Evolutionary conservation across 2,329 filamentous ascomycete genomes (phyloP).

Genomic region (Colletotrichum sp.): DNA sequence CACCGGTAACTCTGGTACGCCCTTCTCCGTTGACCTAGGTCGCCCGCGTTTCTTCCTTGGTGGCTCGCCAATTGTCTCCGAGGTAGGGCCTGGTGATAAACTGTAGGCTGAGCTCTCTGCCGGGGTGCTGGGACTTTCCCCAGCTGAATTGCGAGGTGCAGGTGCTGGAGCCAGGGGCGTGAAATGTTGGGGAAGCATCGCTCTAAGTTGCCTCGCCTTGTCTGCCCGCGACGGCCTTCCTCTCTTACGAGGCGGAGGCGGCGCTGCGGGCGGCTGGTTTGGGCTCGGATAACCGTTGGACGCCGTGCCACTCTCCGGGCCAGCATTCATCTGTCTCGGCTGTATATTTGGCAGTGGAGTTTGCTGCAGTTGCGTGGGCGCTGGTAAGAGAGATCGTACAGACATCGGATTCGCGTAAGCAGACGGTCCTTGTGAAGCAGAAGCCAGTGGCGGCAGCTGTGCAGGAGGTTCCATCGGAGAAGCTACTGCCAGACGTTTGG

Average conservation of each 20-base stretch:
- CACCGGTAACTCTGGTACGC: neutral
- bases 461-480: constrained; percentile 7
- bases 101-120: constrained; percentile 3
- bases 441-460: constrained; percentile 1
- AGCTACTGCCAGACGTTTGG: constrained; percentile 34
- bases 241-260: constrained; percentile 41
- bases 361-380: constrained; percentile 4
- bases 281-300: neutral
- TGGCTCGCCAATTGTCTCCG: neutral
- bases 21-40: constrained; percentile 3
- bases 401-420: constrained; percentile 5
- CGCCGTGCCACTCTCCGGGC: neutral
- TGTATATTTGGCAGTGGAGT: constrained; percentile 23
- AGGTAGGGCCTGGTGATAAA: neutral
- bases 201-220: constrained; percentile 37
- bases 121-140: constrained; percentile 9
- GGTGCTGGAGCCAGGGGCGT: constrained; percentile 31
- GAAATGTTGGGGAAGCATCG: constrained; percentile 36
- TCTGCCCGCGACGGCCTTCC: constrained; percentile 51
- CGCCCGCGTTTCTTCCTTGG: constrained; percentile 2
- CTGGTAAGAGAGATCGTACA: neutral
- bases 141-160: neutral
- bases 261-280: constrained; percentile 1
- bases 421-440: neutral
- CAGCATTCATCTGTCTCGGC: constrained; percentile 10